Evolutionary conservation across 139 green algal genomes (phyloP), one percentile per base, ranked within the genome.

Genomic region (Diplosphaera chodatii): DNA sequence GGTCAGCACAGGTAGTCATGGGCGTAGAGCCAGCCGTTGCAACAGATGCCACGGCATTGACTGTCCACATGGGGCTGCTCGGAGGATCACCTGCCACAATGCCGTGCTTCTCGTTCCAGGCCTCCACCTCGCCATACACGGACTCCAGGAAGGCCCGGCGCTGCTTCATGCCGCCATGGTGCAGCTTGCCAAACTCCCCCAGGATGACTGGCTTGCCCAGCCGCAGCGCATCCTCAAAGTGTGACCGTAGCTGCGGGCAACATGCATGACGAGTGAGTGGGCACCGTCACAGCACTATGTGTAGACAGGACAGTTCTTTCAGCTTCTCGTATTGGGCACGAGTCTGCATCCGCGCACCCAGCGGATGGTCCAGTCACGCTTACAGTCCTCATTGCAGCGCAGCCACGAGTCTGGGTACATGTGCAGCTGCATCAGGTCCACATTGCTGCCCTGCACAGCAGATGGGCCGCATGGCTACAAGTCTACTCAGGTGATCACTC

Each of bases 121-220:
- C 48, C 48, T 59, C 48, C 48, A 59, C 48, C 48, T 59, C 48
- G 10, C 13, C 48, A 18, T 59, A 59, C 16, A 59, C 48, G 3
- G 10, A 5, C 48, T 59, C 48, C 16, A 59, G 48, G 48, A 59
- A 59, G 8, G 48, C 18, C 13, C 48, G 48, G 10, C 48, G 48
- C 48, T 59, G 48, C 48, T 25, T 59, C 48, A 59, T 59, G 48
- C 48, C 48, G 48, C 48, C 48, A 25, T 59, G 48, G 48, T 59
- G 48, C 48, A 59, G 48, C 48, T 59, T 59, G 10, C 76, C 76
- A 69, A 81, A 81, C 66, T 81, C 76, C 30, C 74, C 68, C 65
- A 81, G 70, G 64, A 66, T 48, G 33, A 81, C 64, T 29, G 76
- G 76, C 69, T 81, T 81, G 4, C 76, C 70, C n/a, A 65, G n/a